A percentile compares a stretch with the other conserved stretches of the same genome.
These are phyloP conservation scores for Dactylis glomerata DNA, from an alignment of 176 grass and related monocot species.

Conservation along the genomic window DNA sequence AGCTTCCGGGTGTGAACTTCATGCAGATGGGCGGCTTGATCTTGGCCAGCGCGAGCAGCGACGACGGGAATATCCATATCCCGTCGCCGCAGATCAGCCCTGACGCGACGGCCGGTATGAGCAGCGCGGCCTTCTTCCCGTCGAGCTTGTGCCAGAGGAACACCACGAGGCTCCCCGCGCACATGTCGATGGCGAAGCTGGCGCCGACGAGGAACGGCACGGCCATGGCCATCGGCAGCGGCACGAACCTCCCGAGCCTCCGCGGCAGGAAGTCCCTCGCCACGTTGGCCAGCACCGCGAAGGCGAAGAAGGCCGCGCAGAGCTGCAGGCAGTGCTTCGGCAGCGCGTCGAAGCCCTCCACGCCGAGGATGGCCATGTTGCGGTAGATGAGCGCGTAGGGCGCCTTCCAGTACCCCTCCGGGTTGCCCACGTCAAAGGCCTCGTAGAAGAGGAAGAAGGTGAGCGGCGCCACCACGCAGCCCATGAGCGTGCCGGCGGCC, in stretches of 20 bases:
- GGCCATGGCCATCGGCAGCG: slow-evolving; percentile 98
- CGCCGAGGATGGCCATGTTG: slow-evolving; percentile 95
- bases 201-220: slow-evolving; percentile 91
- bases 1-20: slow-evolving; percentile 62
- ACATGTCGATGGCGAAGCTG: slow-evolving; percentile 97
- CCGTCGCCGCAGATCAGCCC: slow-evolving; percentile 93
- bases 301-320: slow-evolving; percentile 83
- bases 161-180: slow-evolving; percentile 73
- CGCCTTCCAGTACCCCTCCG: slow-evolving; percentile 80
- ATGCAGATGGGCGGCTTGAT: slow-evolving; percentile 96
- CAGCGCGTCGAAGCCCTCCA: slow-evolving; percentile 82
- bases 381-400: slow-evolving; percentile 96
- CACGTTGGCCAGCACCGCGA: slow-evolving; percentile 60
- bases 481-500: slow-evolving; percentile 74
- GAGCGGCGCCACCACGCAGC: slow-evolving; percentile 83
- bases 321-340: slow-evolving; percentile 76
- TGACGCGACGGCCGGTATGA: slow-evolving; percentile 80
- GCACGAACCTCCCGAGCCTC: slow-evolving; percentile 48
- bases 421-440: slow-evolving; percentile 90
- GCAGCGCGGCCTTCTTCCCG: slow-evolving; percentile 56
- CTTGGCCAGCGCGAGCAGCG: slow-evolving; percentile 82
- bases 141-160: slow-evolving; percentile 71
- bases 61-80: slow-evolving; percentile 83
- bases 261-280: slow-evolving; percentile 63
- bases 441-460: slow-evolving; percentile 94